Percentiles rank a stretch among this genome's conserved stretches.
Evolutionary conservation across 768 basidiomycete species (phyloP).

Genomic region (Cystobasidium tubakii): DNA sequence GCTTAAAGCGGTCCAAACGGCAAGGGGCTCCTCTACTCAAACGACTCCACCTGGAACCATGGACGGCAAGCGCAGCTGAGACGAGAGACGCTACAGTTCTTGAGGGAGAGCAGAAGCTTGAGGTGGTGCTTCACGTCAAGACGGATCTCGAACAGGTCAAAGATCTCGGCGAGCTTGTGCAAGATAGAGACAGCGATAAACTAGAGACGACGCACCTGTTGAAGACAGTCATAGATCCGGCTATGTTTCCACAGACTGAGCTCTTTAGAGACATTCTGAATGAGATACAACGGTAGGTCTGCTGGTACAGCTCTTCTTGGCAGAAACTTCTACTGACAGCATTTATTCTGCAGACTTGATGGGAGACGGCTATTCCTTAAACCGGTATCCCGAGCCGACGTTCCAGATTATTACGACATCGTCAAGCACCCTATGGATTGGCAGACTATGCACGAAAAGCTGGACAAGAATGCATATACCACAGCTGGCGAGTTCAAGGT

Average conservation of each 20-base stretch:
- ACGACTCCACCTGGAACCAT: slow-evolving; percentile 78
- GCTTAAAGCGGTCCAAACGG: slow-evolving; percentile 86
- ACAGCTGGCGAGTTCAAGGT: slow-evolving; percentile 65
- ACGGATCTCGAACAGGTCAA: slow-evolving; percentile 71
- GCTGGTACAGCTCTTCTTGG: no score
- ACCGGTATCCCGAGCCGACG: slow-evolving; percentile 73
- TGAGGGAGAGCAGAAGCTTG: slow-evolving; percentile 72
- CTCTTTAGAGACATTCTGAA: slow-evolving; percentile 63
- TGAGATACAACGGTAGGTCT: slow-evolving; percentile 64
- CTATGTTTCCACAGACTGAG: slow-evolving; percentile 64
- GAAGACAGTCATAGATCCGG: slow-evolving; percentile 59
- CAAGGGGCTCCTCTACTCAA: slow-evolving; percentile 90
- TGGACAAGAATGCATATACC: slow-evolving; percentile 78
- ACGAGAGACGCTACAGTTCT: slow-evolving; percentile 66
- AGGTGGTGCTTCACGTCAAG: slow-evolving; percentile 61
- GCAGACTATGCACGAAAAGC: slow-evolving; percentile 76
- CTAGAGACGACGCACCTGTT: slow-evolving; percentile 63
- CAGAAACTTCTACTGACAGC: not conserved
- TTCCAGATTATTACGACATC: slow-evolving; percentile 81
- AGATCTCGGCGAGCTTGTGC: slow-evolving; percentile 61
- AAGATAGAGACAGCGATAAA: slow-evolving; percentile 77
- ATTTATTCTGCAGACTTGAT: slow-evolving; percentile 50
- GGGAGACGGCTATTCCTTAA: slow-evolving; percentile 60
- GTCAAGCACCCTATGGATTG: slow-evolving; percentile 92
- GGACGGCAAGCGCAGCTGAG: slow-evolving; percentile 70